A percentile compares a stretch with the other conserved stretches of the same genome.
Conservation (phyloP, 352 stramenopile genomes). For the Pythium dissotocum region DNA sequence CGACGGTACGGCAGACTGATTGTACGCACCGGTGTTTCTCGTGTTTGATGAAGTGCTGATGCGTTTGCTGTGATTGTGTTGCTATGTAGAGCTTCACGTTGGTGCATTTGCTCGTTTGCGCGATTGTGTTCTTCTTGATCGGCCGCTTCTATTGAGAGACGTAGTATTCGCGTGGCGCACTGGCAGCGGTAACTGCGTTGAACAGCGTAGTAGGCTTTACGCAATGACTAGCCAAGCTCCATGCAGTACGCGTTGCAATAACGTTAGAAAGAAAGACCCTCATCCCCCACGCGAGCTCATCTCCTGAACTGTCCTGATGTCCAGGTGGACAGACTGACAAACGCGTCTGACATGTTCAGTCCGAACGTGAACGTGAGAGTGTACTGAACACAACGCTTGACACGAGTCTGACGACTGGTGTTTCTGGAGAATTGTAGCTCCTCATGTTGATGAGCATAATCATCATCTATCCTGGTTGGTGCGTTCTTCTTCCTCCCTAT, state of each 20-base stretch:
- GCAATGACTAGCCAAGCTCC: not conserved
- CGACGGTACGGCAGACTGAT: constrained; percentile 66
- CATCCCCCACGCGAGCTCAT: not conserved
- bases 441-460: not conserved
- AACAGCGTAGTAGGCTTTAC: not conserved
- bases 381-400: not conserved
- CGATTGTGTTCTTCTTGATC: constrained; percentile 90
- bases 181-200: not conserved
- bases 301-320: not conserved
- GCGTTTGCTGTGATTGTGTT: constrained; percentile 1
- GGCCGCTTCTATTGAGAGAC: constrained; percentile 75
- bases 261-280: constrained; percentile 1
- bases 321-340: not conserved
- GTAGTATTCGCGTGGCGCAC: constrained; percentile 1
- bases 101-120: constrained; percentile 83
- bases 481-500: no score
- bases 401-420: not conserved
- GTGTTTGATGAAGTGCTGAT: not conserved
- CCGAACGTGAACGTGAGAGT: no score
- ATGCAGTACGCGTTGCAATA: not conserved
- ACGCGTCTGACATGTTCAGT: not conserved
- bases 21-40: not conserved
- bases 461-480: constrained; percentile 2
- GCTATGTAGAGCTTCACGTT: constrained; percentile 59
- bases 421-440: not conserved